A percentile compares a stretch with the other conserved stretches of the same genome.
These are phyloP conservation scores for Colletotrichum tamarilloi DNA, from an alignment of 2,329 filamentous ascomycete genomes.

Conservation along the genomic window DNA sequence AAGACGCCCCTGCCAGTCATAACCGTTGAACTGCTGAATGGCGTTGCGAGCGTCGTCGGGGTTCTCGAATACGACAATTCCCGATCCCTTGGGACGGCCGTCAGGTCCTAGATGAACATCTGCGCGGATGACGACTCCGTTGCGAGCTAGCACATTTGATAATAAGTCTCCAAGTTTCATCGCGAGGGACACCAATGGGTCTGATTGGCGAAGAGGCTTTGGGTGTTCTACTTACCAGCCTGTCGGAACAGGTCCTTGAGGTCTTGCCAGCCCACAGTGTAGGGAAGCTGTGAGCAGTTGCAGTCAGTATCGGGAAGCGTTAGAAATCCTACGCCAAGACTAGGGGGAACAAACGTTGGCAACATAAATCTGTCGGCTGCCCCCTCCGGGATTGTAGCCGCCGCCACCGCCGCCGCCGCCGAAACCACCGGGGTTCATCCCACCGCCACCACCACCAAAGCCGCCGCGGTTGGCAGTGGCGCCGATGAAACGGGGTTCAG, in stretches of 20 bases:
- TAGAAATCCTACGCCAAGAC: conserved; percentile 32
- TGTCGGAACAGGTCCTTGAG: conserved; percentile 98
- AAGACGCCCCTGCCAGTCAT: conserved; percentile 95
- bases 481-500: conserved; percentile 94
- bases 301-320: conserved; percentile 42
- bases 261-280: conserved; percentile 98
- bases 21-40: conserved; percentile 97
- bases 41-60: conserved; percentile 95
- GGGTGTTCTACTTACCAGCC: conserved; percentile 77
- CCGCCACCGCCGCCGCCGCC: conserved; percentile 62
- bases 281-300: conserved; percentile 78
- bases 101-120: conserved; percentile 94
- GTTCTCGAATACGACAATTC: conserved; percentile 96
- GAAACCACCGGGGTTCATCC: conserved; percentile 60
- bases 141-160: conserved; percentile 53
- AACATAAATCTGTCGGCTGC: conserved; percentile 93
- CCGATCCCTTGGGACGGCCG: conserved; percentile 94
- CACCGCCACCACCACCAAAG: conserved; percentile 67
- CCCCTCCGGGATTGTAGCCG: conserved; percentile 60
- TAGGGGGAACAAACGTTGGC: conserved; percentile 86
- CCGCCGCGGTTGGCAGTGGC: conserved; percentile 74
- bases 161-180: conserved; percentile 21
- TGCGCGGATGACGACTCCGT: conserved; percentile 88
- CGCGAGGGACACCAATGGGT: conserved; percentile 1
- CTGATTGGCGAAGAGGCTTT: background rate